These are phyloP conservation scores for Nicotiana benthamiana DNA, from an alignment of 257 asterid genomes.

Conservation along the genomic window DNA sequence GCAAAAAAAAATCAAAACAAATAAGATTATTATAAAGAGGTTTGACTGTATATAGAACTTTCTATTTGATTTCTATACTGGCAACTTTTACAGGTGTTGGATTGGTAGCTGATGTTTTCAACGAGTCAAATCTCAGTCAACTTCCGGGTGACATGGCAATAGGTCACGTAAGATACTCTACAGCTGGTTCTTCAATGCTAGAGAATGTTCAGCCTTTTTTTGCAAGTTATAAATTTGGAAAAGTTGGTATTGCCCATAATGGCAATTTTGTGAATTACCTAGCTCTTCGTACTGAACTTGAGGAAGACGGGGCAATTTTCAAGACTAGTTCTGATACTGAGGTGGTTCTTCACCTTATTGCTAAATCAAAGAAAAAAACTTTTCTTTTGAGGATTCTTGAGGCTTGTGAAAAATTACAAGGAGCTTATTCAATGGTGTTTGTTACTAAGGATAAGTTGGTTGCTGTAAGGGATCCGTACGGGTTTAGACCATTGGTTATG, in stretches of 20 bases:
- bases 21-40: too few species aligned
- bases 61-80: too few species aligned
- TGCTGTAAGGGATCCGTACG: conserved; percentile 38
- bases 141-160: conserved; percentile 81
- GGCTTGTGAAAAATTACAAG: conserved; percentile 74
- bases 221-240: conserved; percentile 76
- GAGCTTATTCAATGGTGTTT: conserved; percentile 78
- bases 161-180: conserved; percentile 89
- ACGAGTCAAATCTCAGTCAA: conserved; percentile 53
- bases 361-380: conserved; percentile 74
- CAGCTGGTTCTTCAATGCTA: conserved; percentile 90
- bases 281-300: conserved; percentile 66
- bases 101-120: conserved; percentile 76
- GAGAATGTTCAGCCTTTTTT: conserved; percentile 95
- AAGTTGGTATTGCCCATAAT: conserved; percentile 90
- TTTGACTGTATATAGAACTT: too few species aligned
- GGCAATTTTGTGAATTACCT: conserved; percentile 83
- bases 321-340: conserved; percentile 87
- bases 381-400: conserved; percentile 78
- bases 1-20: too few species aligned
- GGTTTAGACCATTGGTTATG: conserved; percentile 46
- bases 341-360: conserved; percentile 77
- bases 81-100: conserved; percentile 42
- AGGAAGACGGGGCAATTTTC: conserved; percentile 78
- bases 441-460: conserved; percentile 40